Base-by-base conservation (phyloP, 176 grass and related monocot genomes). In the Bothriochloa decipiens region DNA sequence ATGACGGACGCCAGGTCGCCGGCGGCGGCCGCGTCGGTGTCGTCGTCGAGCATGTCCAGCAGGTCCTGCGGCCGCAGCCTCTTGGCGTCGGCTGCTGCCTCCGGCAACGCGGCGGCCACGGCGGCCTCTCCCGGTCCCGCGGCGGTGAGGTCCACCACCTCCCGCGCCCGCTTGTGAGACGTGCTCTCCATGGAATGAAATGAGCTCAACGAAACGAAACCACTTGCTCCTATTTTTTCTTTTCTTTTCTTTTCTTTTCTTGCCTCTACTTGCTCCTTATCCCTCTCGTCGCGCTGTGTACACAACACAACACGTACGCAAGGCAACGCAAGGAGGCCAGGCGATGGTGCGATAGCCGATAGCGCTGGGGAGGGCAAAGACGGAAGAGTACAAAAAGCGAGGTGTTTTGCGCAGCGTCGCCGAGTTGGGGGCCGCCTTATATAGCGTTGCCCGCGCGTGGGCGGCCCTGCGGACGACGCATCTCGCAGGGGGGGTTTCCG, bases 1-100 rank as follows among this genome's bases (percentile, higher is more conserved):
- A 97, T 97, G 36, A 97, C 89, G 27, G 94, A 94, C 42, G 86
- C 91, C 1, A 94, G 89, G 57, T 94, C 94, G 23, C 79, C 88
- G 22, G 46, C 83, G 4, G 77, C 83, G 0, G 43, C 67, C 4
- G 77, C 41, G 35, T 93, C 88, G 5, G 57, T 33, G 20, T 94
- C 91, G 4, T 91, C 89, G 12, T 97, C 94, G 18, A 97, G 91
- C 75, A 97, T 40, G 46, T 94, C 83, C 0, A 97, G 74, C 5
- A 97, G 71, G 75, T 93, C 89, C 74, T 94, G 91, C 0, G 91
- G 79, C 63, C 79, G 63, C 8, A 92, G 52, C 85, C 87, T 62
- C 84, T 90, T 90, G 28, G 68, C 60, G 0, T 60, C 39, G 0
- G 65, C 11, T 43, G 35, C 35, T 6, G 49, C 50, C 23, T 85